phyloP scores from a whole-genome alignment of 2,329 filamentous ascomycete species.

The Periconia digitata region DNA sequence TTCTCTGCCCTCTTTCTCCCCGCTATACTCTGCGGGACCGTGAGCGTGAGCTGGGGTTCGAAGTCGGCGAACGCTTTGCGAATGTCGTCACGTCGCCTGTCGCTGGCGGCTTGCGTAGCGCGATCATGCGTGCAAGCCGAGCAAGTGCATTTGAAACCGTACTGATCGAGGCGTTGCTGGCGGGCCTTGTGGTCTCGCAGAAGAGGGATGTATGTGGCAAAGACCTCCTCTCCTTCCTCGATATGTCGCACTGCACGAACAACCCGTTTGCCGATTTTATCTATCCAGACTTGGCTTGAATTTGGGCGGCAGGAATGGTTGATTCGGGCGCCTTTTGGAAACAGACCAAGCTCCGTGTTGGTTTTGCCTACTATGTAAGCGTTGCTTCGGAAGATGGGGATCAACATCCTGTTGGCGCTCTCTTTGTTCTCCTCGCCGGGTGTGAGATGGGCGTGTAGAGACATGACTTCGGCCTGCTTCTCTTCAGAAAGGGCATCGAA shows the following conservation, averaged over 20 bases:
- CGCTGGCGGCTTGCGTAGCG: slow-evolving; percentile 21
- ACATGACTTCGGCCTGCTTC: slow-evolving; percentile 27
- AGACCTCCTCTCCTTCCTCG: slow-evolving; percentile 44
- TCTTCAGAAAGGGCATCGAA: slow-evolving; percentile 25
- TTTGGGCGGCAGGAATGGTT: slow-evolving; percentile 42
- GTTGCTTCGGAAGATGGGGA: slow-evolving; percentile 40
- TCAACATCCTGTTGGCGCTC: slow-evolving; percentile 19
- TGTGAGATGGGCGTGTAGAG: slow-evolving; percentile 27
- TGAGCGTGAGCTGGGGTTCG: slow-evolving; percentile 26
- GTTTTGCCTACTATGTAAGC: slow-evolving; percentile 36
- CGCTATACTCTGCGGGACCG: slow-evolving; percentile 19
- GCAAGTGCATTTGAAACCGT: slow-evolving; percentile 42
- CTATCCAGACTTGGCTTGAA: slow-evolving; percentile 42
- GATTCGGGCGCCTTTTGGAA: slow-evolving; percentile 40
- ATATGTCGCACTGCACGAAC: slow-evolving; percentile 42
- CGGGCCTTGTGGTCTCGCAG: slow-evolving; percentile 31
- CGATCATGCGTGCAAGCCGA: slow-evolving; percentile 36
- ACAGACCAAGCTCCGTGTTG: slow-evolving; percentile 26
- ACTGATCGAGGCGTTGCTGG: slow-evolving; percentile 34
- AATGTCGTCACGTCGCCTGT: slow-evolving; percentile 30
- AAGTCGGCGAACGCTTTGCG: slow-evolving; percentile 28
- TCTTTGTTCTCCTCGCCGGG: slow-evolving; percentile 21
- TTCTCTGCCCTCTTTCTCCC: slow-evolving; percentile 25
- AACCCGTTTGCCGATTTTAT: slow-evolving; percentile 28
- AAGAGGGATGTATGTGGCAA: slow-evolving; percentile 43